Evolutionary conservation across 768 basidiomycete species (phyloP).

Genomic region (Boletellus sp.): DNA sequence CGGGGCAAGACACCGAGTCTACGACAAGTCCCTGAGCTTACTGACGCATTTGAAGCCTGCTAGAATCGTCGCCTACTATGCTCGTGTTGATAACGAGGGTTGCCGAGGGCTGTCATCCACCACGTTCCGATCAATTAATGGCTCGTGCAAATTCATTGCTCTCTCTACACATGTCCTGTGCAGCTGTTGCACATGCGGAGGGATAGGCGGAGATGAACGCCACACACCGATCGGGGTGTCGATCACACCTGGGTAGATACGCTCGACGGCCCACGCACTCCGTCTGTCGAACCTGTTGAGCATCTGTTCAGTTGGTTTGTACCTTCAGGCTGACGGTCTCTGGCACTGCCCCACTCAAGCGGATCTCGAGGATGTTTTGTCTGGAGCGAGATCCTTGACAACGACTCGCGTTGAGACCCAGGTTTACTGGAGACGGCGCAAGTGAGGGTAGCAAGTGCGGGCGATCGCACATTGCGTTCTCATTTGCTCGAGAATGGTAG

Average conservation of each 20-base stretch:
- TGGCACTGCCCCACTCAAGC: no score
- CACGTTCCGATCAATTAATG: not conserved
- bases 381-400: no score
- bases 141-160: not conserved
- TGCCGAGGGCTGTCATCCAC: not conserved
- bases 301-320: no score
- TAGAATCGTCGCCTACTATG: not conserved
- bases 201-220: not conserved
- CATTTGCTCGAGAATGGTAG: no score
- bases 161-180: not conserved
- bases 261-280: no score
- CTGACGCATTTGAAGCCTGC: not conserved
- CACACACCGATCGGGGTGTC: not conserved
- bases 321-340: no score
- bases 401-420: no score
- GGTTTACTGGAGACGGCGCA: no score
- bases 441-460: no score
- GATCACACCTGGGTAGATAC: not conserved
- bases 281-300: no score
- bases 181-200: not conserved
- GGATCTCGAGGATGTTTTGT: no score
- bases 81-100: not conserved
- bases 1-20: slow-evolving; percentile 23
- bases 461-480: no score
- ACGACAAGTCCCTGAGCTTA: slow-evolving; percentile 23